Conservation (phyloP, 1,284 basidiomycete species). For the Apiotrichum gracile region DNA sequence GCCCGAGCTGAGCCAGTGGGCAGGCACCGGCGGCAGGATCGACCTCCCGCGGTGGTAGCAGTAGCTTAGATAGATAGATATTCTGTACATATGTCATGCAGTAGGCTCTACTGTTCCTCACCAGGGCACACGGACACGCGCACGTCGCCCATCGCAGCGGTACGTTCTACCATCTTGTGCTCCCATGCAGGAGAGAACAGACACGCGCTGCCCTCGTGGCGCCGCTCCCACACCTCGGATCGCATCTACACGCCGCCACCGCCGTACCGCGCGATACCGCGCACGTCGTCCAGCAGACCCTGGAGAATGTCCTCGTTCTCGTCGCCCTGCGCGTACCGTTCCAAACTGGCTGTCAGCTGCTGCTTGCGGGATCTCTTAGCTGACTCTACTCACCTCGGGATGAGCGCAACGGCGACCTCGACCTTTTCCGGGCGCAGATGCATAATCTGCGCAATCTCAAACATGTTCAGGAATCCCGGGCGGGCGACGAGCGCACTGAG, state of each 20-base stretch:
- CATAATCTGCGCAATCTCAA: slow-evolving; percentile 45
- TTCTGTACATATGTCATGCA: no score
- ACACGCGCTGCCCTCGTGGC: no score
- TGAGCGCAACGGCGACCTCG: slow-evolving; percentile 39
- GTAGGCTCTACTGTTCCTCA: no score
- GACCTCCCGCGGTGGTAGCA: slow-evolving; percentile 30
- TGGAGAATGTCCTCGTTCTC: slow-evolving; percentile 29
- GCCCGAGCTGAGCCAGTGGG: slow-evolving; percentile 37
- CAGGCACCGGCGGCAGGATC: slow-evolving; percentile 32
- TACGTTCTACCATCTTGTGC: no score
- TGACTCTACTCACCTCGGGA: slow-evolving; percentile 32
- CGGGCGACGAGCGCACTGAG: slow-evolving; percentile 25
- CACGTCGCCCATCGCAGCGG: no score
- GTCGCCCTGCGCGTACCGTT: slow-evolving; percentile 34
- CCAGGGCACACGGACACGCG: no score
- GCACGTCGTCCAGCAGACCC: slow-evolving; percentile 33
- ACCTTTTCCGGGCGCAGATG: slow-evolving; percentile 37
- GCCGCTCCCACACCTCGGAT: neutral
- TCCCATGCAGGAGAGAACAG: no score
- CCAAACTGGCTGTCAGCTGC: slow-evolving; percentile 23
- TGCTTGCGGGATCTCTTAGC: no score
- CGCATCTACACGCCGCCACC: slow-evolving; percentile 2
- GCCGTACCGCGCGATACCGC: slow-evolving; percentile 30
- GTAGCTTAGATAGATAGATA: no score
- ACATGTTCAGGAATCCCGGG: slow-evolving; percentile 39